These are phyloP conservation scores for Botrytis byssoidea DNA, from an alignment of 2,329 filamentous ascomycete genomes.

Conservation along the genomic window DNA sequence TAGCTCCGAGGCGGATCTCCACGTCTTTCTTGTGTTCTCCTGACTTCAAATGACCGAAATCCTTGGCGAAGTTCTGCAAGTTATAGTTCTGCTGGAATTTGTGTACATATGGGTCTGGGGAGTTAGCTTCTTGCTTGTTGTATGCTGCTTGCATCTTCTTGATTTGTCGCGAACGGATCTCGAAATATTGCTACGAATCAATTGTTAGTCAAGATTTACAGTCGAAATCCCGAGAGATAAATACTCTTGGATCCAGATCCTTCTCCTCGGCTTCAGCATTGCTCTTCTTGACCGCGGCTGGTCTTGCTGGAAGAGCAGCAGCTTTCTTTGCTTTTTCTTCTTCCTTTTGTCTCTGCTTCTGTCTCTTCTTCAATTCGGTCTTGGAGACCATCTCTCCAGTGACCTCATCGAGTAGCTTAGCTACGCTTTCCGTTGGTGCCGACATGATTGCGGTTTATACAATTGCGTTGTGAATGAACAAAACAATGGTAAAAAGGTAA, in stretches of 20 bases:
- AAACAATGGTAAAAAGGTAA: background rate
- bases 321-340: constrained; percentile 87
- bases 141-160: constrained; percentile 55
- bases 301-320: constrained; percentile 60
- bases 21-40: constrained; percentile 78
- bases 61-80: constrained; percentile 72
- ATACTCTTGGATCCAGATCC: constrained; percentile 72
- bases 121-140: constrained; percentile 58
- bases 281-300: constrained; percentile 57
- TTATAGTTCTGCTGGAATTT: constrained; percentile 86
- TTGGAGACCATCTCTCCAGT: constrained; percentile 87
- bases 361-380: constrained; percentile 88
- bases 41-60: constrained; percentile 80
- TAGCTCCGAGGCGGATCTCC: constrained; percentile 73
- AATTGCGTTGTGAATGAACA: background rate
- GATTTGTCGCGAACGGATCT: constrained; percentile 84
- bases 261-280: constrained; percentile 58
- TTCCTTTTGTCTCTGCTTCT: constrained; percentile 86
- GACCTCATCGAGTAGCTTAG: constrained; percentile 75
- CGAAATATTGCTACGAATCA: constrained; percentile 75
- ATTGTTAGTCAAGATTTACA: constrained; percentile 22
- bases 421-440: constrained; percentile 32
- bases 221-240: constrained; percentile 33
- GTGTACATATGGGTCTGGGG: constrained; percentile 88
- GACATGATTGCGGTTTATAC: constrained; percentile 35